These are phyloP conservation scores for Kodamaea plutei DNA, from an alignment of 1,139 yeast species.

Conservation along the genomic window DNA sequence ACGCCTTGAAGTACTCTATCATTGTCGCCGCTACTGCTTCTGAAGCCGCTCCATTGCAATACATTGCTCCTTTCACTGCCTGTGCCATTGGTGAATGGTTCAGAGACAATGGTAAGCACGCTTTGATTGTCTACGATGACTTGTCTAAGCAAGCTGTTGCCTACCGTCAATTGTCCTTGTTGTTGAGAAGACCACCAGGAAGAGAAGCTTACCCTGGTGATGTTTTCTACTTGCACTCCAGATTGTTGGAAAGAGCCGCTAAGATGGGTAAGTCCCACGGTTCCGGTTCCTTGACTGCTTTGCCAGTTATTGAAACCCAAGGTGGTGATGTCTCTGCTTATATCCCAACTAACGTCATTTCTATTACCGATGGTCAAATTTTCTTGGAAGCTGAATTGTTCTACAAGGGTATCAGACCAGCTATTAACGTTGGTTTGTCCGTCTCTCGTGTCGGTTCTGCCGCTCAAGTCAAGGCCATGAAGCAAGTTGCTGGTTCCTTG, in stretches of 20 bases:
- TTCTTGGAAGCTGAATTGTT: conserved; percentile 99
- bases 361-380: conserved; percentile 96
- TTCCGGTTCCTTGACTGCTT: conserved; percentile 93
- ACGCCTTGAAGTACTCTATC: conserved; percentile 96
- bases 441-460: conserved; percentile 99
- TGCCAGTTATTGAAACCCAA: conserved; percentile 96
- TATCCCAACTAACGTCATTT: conserved; percentile 95
- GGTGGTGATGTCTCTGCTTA: conserved; percentile 99
- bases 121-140: conserved; percentile 95
- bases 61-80: conserved; percentile 99
- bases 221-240: conserved; percentile 94
- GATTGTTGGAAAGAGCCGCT: conserved; percentile 96
- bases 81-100: conserved; percentile 99
- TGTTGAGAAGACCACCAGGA: conserved; percentile 97
- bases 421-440: conserved; percentile 99
- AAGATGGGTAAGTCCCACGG: conserved; percentile 89
- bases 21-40: conserved; percentile 99
- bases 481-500: conserved; percentile 99
- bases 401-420: conserved; percentile 99
- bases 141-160: conserved; percentile 99
- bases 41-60: conserved; percentile 99
- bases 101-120: conserved; percentile 99
- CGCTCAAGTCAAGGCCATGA: conserved; percentile 99
- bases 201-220: conserved; percentile 98
- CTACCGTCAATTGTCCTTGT: conserved; percentile 97